These are phyloP conservation scores for Echinosophora koreensis DNA, from an alignment of 306 rosid genomes.

Conservation along the genomic window DNA sequence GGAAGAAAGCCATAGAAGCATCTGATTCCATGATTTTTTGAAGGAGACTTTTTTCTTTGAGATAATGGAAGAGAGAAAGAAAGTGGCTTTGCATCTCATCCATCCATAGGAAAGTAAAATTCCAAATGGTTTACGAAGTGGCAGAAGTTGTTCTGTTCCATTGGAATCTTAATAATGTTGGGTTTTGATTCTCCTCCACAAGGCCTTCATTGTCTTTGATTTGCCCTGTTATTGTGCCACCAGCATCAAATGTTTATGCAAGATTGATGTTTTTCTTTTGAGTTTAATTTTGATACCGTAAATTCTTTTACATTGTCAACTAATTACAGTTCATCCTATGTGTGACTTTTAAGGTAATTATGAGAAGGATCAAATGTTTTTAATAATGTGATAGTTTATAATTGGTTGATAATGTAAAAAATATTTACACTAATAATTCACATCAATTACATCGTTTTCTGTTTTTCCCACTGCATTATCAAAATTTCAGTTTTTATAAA, in stretches of 20 bases:
- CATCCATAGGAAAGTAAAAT: conserved; percentile 55
- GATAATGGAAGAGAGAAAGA: conserved; percentile 51
- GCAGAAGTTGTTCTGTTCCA: conserved; percentile 72
- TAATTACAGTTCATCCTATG: too few relatives aligned
- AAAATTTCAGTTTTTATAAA: neutral
- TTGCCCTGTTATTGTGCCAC: conserved; percentile 22
- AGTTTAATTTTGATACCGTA: too few relatives aligned
- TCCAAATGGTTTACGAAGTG: conserved; percentile 58
- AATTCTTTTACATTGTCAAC: too few relatives aligned
- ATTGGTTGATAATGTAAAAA: too few relatives aligned
- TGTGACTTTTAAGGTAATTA: too few relatives aligned
- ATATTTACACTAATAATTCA: too few relatives aligned
- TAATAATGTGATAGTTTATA: too few relatives aligned
- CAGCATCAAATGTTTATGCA: neutral
- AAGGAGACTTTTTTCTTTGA: conserved; percentile 38
- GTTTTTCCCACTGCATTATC: neutral
- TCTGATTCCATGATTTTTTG: conserved; percentile 66
- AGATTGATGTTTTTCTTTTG: neutral
- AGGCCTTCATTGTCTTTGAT: conserved; percentile 42
- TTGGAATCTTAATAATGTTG: conserved; percentile 56
- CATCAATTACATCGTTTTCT: neutral
- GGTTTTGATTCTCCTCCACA: conserved; percentile 46
- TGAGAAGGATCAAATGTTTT: too few relatives aligned
- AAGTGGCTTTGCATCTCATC: conserved; percentile 64
- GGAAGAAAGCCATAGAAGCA: conserved; percentile 59